A percentile compares a stretch with the other conserved stretches of the same genome.
Evolutionary conservation across 352 stramenopile species (phyloP).

Genomic region (Phytophthora foliorum): DNA sequence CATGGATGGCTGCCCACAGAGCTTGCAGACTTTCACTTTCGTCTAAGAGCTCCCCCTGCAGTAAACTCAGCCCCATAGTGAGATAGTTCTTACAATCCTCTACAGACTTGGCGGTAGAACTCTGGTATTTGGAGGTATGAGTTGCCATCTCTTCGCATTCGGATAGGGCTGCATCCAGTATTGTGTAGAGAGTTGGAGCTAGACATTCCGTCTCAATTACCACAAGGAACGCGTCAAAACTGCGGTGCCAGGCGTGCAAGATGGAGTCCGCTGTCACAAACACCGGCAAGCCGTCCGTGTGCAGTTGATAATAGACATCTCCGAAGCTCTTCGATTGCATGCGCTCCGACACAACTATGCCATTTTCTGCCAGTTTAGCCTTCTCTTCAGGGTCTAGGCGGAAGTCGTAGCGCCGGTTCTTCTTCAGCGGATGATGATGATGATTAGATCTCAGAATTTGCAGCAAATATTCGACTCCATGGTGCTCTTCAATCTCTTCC

Average conservation of each 20-base stretch:
- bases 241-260: constrained; percentile 47
- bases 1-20: not conserved
- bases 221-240: constrained; percentile 42
- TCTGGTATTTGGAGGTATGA: not conserved
- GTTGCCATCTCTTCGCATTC: not conserved
- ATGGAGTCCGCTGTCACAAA: constrained; percentile 47
- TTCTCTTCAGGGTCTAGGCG: constrained; percentile 30
- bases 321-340: constrained; percentile 30
- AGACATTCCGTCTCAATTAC: constrained; percentile 21
- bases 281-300: constrained; percentile 42
- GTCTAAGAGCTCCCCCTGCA: constrained; percentile 1
- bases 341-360: constrained; percentile 22
- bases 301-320: constrained; percentile 39
- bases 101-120: not conserved
- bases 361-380: constrained; percentile 13
- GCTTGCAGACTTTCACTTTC: not conserved
- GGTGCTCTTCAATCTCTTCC: constrained; percentile 7
- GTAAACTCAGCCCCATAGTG: constrained; percentile 17
- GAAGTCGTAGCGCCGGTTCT: constrained; percentile 29
- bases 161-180: constrained; percentile 1
- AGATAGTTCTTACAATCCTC: constrained; percentile 26
- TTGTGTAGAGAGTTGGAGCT: constrained; percentile 2
- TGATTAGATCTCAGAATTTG: constrained; percentile 5
- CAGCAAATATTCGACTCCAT: constrained; percentile 10
- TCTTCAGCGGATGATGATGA: constrained; percentile 30